Base-by-base conservation (phyloP, 2,329 filamentous ascomycete genomes). In the Hansfordia pulvinata region DNA sequence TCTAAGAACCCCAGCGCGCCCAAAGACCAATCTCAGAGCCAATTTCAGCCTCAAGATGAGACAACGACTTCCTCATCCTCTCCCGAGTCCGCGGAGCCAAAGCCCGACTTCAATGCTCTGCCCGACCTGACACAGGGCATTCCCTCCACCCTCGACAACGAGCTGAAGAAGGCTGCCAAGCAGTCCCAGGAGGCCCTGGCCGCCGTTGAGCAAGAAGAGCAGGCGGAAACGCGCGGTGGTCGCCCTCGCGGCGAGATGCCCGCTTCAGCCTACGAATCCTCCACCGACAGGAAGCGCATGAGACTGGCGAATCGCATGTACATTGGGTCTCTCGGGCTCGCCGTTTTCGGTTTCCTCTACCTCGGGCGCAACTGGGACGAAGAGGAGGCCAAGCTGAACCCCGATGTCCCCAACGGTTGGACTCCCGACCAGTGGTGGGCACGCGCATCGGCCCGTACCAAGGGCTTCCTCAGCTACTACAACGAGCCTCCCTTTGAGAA, bases 401-500 rank as follows among this genome's bases (percentile, higher is more conserved):
- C 66, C 15, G 74, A 86, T 29, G 69, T 78, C 11, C 80, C 84
- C 28, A 81, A 80, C 27, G 88, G 86, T 33, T 93, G 84, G 81
- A 64, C 68, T 3, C 51, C 78, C 2, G 60, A 57, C 3, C 61
- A 80, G 17, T 90, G 90, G 70, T 96, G 81, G 64, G 72, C 74
- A 42, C 81, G 90, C 32, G 74, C 77, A 27, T 75, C 66, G 43
- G 77, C 85, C 28, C 76, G 90, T 28, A 62, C 83, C 41, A 65
- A 64, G 34, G 76, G 82, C 36, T 72, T 84, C 31, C 66, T 90
- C 34, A 80, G 76, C 39, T 96, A 96, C 62, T 98, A 96, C 60
- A 88, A 88, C 39, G 88, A 96, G 44, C 90, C 90, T 3, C 79
- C 86, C 7, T 96, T 96, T 53, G 76, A 84, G 31, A 94, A 94